phyloP scores from a whole-genome alignment of 805 yeast species.

The Saccharomycopsis vini region DNA sequence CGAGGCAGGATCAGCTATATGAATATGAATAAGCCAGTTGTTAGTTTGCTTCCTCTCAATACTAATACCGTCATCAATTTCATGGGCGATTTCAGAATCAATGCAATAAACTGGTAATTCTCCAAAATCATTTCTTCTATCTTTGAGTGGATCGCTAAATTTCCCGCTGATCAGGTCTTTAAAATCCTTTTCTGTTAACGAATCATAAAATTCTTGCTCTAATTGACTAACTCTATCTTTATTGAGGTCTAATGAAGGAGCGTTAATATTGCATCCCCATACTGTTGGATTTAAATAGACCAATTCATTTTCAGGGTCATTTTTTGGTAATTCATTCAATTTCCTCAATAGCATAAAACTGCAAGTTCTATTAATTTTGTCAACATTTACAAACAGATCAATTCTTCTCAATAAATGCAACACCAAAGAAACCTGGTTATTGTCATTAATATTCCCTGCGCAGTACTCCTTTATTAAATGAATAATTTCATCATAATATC shows the following conservation, averaged over 20 bases:
- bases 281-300: constrained; percentile 39
- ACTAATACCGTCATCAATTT: constrained; percentile 90
- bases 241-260: constrained; percentile 36
- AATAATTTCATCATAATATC: constrained; percentile 31
- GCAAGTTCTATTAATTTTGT: constrained; percentile 39
- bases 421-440: constrained; percentile 40
- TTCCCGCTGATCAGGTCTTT: constrained; percentile 8
- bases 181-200: constrained; percentile 22
- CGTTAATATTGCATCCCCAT: constrained; percentile 34
- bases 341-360: constrained; percentile 41
- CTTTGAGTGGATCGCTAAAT: constrained; percentile 18
- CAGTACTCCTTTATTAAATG: constrained; percentile 45
- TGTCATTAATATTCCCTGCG: constrained; percentile 47
- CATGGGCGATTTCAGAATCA: constrained; percentile 72
- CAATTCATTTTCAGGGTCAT: constrained; percentile 16
- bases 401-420: constrained; percentile 30
- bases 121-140: constrained; percentile 33
- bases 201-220: constrained; percentile 35
- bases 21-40: constrained; percentile 46
- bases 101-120: constrained; percentile 65
- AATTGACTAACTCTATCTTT: constrained; percentile 35
- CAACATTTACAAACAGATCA: constrained; percentile 29
- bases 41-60: constrained; percentile 30
- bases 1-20: constrained; percentile 84
- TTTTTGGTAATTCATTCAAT: constrained; percentile 6